Evolutionary conservation across 148 eudicot genomes (phyloP), one percentile per base, ranked within the genome.

Genomic region (Camellia lanceoleosa): DNA sequence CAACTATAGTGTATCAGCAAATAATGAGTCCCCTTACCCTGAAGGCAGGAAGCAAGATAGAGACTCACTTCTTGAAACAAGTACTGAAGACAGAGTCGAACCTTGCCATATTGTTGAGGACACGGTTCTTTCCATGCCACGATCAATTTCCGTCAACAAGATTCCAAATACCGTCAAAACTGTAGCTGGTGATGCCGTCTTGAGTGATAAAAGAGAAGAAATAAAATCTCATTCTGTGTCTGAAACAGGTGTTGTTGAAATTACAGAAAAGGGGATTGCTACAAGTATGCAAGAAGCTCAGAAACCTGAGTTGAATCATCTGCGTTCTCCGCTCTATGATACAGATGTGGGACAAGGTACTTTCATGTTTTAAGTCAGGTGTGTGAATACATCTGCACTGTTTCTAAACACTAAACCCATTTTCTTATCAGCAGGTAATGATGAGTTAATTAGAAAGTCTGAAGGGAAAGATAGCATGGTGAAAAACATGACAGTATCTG

Each of bases 281-380:
- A 7, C 11, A 64, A 59, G 47, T 62, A 73, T 16, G 13, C 79
- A 71, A 64, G 77, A 74, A 74, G 59, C 73, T 51, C 67, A 51
- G 56, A 74, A 80, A 68, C 73, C 58, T 18, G 81, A 79, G 73
- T 20, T 78, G 81, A 82, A 80, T 65, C 42, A 77, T 79, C 71
- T 79, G 71, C 73, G n/a, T 56, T 78, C 78, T 61, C 20, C 81
- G 51, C 42, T 84, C 20, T 67, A 55, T 63, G 81, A 78, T 51
- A 71, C 74, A 5, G 10, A 46, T 4, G 80, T 81, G 42, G 70
- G 52, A 47, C 78, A 83, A 84, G 91, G 91, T 88, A 83, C 61
- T 41, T 71, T 78, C 18, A 18, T 41, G 68, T 65, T 78, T 71
- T 63, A 62, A 46, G 23, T 11, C 46, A n/a, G 59, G 62, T 20